A percentile compares a stretch with the other conserved stretches of the same genome.
Conservation (phyloP, 2,329 filamentous ascomycete species). For the Fusarium anguioides region DNA sequence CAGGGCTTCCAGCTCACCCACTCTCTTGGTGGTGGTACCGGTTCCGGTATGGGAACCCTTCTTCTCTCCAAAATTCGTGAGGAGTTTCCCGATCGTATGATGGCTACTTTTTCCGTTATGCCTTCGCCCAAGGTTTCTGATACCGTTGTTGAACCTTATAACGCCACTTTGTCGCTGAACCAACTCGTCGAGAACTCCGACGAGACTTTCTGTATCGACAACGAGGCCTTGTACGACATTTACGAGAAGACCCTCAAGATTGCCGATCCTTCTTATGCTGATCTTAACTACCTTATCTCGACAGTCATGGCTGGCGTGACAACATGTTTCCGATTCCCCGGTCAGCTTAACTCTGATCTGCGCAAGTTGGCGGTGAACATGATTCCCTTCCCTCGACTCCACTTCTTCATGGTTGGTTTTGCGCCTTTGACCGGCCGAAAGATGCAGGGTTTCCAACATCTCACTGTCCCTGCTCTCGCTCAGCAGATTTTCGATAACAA, state of each 20-base stretch:
- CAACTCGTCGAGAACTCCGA: slow-evolving; percentile 99
- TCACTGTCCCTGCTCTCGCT: slow-evolving; percentile 96
- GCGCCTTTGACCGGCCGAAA: slow-evolving; percentile 89
- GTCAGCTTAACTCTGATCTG: slow-evolving; percentile 99
- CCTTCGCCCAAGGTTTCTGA: slow-evolving; percentile 99
- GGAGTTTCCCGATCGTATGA: slow-evolving; percentile 99
- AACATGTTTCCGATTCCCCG: slow-evolving; percentile 98
- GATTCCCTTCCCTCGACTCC: slow-evolving; percentile 99
- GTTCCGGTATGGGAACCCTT: slow-evolving; percentile 99
- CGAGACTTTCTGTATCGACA: slow-evolving; percentile 99
- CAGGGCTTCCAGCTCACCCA: slow-evolving; percentile 99
- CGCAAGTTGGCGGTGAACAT: slow-evolving; percentile 99
- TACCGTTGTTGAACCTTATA: slow-evolving; percentile 99
- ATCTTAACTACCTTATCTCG: slow-evolving; percentile 99
- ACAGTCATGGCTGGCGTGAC: slow-evolving; percentile 99
- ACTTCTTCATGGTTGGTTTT: slow-evolving; percentile 99
- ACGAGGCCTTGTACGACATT: slow-evolving; percentile 99
- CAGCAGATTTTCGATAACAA: slow-evolving; percentile 99
- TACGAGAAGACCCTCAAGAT: slow-evolving; percentile 99
- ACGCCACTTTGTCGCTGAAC: slow-evolving; percentile 98
- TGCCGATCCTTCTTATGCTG: slow-evolving; percentile 96
- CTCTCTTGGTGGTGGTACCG: slow-evolving; percentile 99
- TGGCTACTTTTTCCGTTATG: slow-evolving; percentile 99
- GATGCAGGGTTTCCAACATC: slow-evolving; percentile 94
- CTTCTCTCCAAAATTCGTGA: slow-evolving; percentile 99